Base-by-base conservation (phyloP, 306 rosid species). In the Trifolium pratense region DNA sequence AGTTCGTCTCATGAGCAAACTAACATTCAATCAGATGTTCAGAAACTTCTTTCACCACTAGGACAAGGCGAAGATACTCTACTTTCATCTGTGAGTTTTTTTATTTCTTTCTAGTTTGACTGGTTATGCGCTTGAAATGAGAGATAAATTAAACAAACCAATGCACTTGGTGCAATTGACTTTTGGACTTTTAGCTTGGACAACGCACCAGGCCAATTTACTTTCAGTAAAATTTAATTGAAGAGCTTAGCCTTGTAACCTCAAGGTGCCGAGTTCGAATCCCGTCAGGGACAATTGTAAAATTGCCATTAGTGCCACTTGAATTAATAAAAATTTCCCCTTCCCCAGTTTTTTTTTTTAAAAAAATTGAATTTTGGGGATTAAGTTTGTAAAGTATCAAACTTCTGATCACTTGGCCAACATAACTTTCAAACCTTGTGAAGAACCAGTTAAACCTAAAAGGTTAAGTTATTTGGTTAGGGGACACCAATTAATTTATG, bases 21-120 rank as follows among this genome's bases (percentile, higher is more conserved):
- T 71, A 91, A 85, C 81, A 77, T 78, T 79, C 98, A 91, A 75
- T 85, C 90, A 34, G 97, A 93, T 89, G 88, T 88, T 74, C 98
- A 89, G 70, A 83, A 78, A 59, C 92, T 93, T 80, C 90, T 93
- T 79, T 95, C 91, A 43, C 96, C 96, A 52, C 75, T 84, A 55
- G 85, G 86, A 68, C 84, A 86, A 75, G 80, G 75, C 37, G 98
- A 93, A 82, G 89, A 84, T 81, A 73, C 89, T 52, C 85, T 91
- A 56, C 88, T 93, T 67, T 88, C 91, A 70, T 86, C 92, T 37
- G 98, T 93, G 85, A 85, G 98, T 68, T 61, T 55, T 55, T 75
- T 11, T 56, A 7, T 20, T 65, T 60, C 64, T 31, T 59, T 69
- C 45, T 49, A 5, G 6, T 26, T 75, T 37, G 20, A 65, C 52